Evolutionary conservation across 331 rosid genomes (phyloP), one percentile per base, ranked within the genome.

Genomic region (Ulmus americana): DNA sequence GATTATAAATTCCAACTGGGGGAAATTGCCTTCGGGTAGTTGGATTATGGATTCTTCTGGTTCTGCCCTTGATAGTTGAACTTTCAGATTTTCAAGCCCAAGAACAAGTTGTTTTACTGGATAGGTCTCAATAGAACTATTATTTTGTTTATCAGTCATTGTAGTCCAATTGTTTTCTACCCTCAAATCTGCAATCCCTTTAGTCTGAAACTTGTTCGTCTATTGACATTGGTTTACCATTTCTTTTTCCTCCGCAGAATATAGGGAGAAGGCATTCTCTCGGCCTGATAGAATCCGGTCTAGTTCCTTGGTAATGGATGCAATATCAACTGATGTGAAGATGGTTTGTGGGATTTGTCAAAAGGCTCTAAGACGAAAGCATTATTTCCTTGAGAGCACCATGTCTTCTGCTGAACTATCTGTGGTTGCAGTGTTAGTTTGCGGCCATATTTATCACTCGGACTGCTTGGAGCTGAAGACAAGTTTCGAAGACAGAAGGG

Each of bases 371-470:
- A 87, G 69, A 62, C 75, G 83, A 16, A 87, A 78, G 74, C 77
- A 77, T 42, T 74, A 73, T 51, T 73, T 76, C 57, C 77, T 80
- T 7, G 91, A 84, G 1, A 70, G 57, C 73, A 70, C 85, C 0
- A 39, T 76, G 20, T 66, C 90, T 56, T 77, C 84, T 18, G 55
- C 64, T 6, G 95, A 90, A 61, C 90, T 77, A 28, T 81, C 88
- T 9, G 84, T 77, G 15, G 97, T 84, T 73, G 95, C 96, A 15
- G 88, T 90, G 53, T 74, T 94, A 70, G 90, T 75, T 16, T 94
- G 99, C 7, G 97, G 97, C 61, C 99, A 94, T 65, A 79, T 79
- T 70, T 94, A 79, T 74, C 99, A 94, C 58, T 87, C 90, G 1
- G 95, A 85, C 22, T 94, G 99, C 74, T 83, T 94, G 72, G 99